Evolutionary conservation across 2,329 filamentous ascomycete genomes (phyloP).

Genomic region (Catunica adiposa): DNA sequence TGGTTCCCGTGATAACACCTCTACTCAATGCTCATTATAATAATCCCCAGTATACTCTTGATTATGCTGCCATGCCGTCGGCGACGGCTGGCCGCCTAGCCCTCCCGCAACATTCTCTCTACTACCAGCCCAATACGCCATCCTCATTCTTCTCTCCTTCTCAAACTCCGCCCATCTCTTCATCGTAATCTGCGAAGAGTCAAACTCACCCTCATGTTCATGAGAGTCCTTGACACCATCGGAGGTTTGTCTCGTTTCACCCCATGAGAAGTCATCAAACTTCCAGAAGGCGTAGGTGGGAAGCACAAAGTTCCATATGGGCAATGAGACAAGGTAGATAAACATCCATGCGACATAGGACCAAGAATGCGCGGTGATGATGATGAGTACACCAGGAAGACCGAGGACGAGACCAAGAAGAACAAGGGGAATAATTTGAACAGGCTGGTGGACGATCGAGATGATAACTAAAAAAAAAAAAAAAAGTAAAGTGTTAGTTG

Average conservation of each 20-base stretch:
- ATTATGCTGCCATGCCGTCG: conserved; percentile 20
- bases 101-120: conserved; percentile 33
- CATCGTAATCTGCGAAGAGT: conserved; percentile 98
- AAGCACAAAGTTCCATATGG: conserved; percentile 94
- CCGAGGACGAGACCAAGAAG: conserved; percentile 82
- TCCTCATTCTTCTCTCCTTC: conserved; percentile 37
- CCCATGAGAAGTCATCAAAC: conserved; percentile 99
- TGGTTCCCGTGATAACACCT: not conserved
- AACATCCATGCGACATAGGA: conserved; percentile 94
- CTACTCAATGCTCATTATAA: conserved; percentile 24
- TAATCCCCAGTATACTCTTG: conserved; percentile 35
- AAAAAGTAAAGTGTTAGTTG: not conserved
- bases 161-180: conserved; percentile 98
- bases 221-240: conserved; percentile 78
- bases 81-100: conserved; percentile 23
- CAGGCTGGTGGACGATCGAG: conserved; percentile 59
- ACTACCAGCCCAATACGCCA: conserved; percentile 33
- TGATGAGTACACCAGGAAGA: conserved; percentile 77
- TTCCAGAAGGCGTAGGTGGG: conserved; percentile 97
- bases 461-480: conserved; percentile 47
- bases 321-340: conserved; percentile 83
- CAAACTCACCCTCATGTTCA: conserved; percentile 88
- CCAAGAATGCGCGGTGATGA: conserved; percentile 83
- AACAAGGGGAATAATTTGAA: conserved; percentile 79
- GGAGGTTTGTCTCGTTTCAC: conserved; percentile 90